Base-by-base conservation (phyloP, 2,329 filamentous ascomycete genomes). In the Cladosporium sp. region DNA sequence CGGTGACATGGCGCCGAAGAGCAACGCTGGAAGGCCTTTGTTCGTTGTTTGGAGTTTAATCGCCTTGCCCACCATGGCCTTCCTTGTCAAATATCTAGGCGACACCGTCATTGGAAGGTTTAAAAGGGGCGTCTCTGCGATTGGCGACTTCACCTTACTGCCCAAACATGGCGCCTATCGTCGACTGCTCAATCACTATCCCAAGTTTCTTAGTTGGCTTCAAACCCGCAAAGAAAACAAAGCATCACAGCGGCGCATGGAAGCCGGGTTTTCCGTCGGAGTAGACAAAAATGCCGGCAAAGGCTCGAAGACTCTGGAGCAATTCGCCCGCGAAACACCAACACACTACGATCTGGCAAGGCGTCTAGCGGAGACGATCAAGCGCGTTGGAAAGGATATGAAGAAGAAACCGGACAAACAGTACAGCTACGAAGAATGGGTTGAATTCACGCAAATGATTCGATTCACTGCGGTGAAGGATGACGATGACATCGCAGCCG, bases 31-130 rank as follows among this genome's bases (percentile, higher is more conserved):
- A 1, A 84, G 87, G 49, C 82, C 87, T 0, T 95, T 95, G 65
- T 96, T 95, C 60, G 87, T 96, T n/a, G 84, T 95, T 50, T 96
- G 91, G 91, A 88, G 84, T 12, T 67, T 96, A 1, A 77, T 95
- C 20, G 89, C 90, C 0, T 76, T 95, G 3, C 91, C 91, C 0
- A 91, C 87, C 2, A 91, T 91, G 78, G 95, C 91, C 0, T 84
- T 95, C 15, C 77, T 96, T 11, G 86, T 94, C 55, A 85, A 83
- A 9, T 86, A 91, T 57, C 86, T 93, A 52, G 87, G 86, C 19
- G 86, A 94, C 60, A 96, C 91, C 0, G 78, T 95, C 16, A 84
- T 95, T 11, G 69, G 71, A 2, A 74, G 72, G 33, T 82, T 86
- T 66, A 84, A 85, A 58, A 72, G 74, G n/a, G 78, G 76, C 43